Evolutionary conservation across 1,284 basidiomycete species (phyloP), one percentile per base, ranked within the genome.

Genomic region (Irpex sp.): DNA sequence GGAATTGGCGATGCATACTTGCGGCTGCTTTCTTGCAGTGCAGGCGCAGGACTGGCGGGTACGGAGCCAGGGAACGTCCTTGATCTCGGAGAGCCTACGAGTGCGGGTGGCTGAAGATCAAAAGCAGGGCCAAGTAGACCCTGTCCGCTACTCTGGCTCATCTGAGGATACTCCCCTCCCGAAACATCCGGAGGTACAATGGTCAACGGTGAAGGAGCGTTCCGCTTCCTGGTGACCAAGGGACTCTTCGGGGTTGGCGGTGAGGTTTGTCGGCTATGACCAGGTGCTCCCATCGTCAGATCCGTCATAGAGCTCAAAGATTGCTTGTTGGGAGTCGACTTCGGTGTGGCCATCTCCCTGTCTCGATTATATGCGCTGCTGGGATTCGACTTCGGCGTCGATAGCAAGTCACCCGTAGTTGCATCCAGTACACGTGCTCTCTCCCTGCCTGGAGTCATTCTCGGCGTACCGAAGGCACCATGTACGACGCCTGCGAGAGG

Each of bases 111-210:
- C 4, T 35, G 59, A 33, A 65, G 47, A 47, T 65, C 63, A 35
- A 65, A 65, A 31, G 63, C 63, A 39, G 63, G 63, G 17, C 63
- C 63, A 8, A 65, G 37, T 21, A 56, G 31, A 17, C 62, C 62
- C 11, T 57, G 43, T 4, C 26, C 59, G 46, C 56, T 5, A 11
- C 39, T 39, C 13, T 39, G 26, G 21, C n/a, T 51, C 37, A 51
- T 19, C 47, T 15, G 47, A n/a, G 47, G 47, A 17, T 39, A 39
- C 37, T 39, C 37, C 9, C 37, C 37, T 39, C 15, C 37, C 37
- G 37, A 8, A 4, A 4, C 43, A 17, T 17, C 19, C 21, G 15
- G 11, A 31, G 15, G 19, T 19, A 13, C 17, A 7, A 8, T 26
- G 8, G n/a, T 11, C 49, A 26, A 13, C 7, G 49, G 17, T 8